Evolutionary conservation across 73 alveolate species (phyloP).

Genomic region (Tetrahymena borealis): DNA sequence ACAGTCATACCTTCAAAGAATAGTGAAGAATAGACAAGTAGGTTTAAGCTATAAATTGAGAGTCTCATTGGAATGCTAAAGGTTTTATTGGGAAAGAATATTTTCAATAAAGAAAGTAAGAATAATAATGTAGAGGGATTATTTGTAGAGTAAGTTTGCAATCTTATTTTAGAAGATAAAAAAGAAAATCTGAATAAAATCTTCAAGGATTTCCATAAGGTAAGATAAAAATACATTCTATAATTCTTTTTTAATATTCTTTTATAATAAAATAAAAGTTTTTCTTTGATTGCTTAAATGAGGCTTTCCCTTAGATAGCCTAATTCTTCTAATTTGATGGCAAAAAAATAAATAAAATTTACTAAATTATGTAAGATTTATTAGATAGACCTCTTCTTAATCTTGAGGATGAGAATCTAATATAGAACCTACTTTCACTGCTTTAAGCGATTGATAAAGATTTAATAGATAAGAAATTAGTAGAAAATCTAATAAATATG

Average conservation of each 20-base stretch:
- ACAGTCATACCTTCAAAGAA: too few relatives aligned
- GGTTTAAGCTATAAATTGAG: not conserved
- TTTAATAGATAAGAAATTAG: not conserved
- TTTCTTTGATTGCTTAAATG: not conserved
- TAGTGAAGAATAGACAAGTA: not conserved
- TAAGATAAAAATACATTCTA: too few relatives aligned
- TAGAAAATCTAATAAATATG: not conserved
- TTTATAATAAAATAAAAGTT: not conserved
- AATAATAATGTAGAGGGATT: too few relatives aligned
- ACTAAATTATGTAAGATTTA: not conserved
- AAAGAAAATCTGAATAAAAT: too few relatives aligned
- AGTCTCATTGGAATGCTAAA: not conserved
- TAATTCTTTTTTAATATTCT: too few relatives aligned
- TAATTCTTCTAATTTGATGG: not conserved
- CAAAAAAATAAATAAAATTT: not conserved
- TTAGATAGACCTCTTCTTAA: not conserved
- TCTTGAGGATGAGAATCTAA: not conserved
- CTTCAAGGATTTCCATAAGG: too few relatives aligned
- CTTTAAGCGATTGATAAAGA: not conserved
- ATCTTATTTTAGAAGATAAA: too few relatives aligned
- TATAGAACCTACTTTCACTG: not conserved
- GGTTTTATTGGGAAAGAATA: not conserved
- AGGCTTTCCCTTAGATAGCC: not conserved
- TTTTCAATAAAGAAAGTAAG: not conserved
- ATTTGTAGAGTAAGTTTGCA: too few relatives aligned